Conservation (phyloP, 352 stramenopile species). For the Phytopythium mirpurense region DNA sequence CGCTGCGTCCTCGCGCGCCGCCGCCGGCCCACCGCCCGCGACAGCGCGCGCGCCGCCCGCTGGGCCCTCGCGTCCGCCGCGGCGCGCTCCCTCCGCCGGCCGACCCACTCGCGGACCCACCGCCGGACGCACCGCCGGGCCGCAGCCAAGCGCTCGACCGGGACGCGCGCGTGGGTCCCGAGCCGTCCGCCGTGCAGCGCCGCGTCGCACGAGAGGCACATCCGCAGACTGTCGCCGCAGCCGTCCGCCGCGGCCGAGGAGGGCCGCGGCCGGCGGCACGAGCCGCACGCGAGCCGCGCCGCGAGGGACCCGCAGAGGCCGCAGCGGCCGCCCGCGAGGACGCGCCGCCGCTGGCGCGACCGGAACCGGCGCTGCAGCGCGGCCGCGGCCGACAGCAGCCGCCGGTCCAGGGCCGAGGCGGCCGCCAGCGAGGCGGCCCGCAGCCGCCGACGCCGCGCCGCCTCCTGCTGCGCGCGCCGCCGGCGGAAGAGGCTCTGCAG, state of each 20-base stretch:
- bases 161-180: background rate
- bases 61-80: background rate
- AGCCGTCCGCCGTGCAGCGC: background rate
- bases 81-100: background rate
- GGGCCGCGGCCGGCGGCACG: background rate
- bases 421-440: too few relatives aligned
- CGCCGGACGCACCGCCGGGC: background rate
- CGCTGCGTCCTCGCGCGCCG: background rate
- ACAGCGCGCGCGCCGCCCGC: background rate
- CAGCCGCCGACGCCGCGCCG: slow-evolving; percentile 29
- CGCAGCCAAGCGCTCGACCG: background rate
- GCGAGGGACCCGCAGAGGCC: slow-evolving; percentile 18
- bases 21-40: background rate
- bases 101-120: background rate
- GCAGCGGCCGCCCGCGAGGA: slow-evolving; percentile 25
- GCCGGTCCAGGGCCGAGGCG: background rate
- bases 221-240: too few relatives aligned
- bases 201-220: slow-evolving; percentile 33
- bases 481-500: slow-evolving; percentile 44
- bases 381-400: slow-evolving; percentile 16
- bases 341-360: slow-evolving; percentile 21
- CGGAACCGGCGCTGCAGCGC: slow-evolving; percentile 35
- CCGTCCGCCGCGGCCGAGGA: too few relatives aligned
- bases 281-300: background rate
- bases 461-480: slow-evolving; percentile 19